phyloP scores from a whole-genome alignment of 2,329 filamentous ascomycete species.

The Calcarisporium arbuscula region DNA sequence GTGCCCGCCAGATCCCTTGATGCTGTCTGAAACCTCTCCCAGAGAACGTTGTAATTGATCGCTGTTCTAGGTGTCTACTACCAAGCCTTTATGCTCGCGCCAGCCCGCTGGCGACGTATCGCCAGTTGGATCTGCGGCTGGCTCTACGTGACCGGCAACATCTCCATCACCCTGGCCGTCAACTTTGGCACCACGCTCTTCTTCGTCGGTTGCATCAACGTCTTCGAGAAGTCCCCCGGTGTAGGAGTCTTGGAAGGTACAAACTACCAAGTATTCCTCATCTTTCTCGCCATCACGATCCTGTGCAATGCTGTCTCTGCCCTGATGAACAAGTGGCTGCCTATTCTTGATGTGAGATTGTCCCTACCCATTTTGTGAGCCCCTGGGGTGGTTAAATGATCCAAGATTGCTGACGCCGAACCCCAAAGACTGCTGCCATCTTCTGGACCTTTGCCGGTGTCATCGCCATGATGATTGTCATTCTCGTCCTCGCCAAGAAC shows the following conservation, averaged over 20 bases:
- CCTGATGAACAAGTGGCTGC: slow-evolving; percentile 61
- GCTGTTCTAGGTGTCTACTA: slow-evolving; percentile 55
- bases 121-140: slow-evolving; percentile 69
- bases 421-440: slow-evolving; percentile 63
- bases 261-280: slow-evolving; percentile 62
- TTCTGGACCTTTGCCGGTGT: slow-evolving; percentile 70
- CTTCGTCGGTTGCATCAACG: slow-evolving; percentile 48
- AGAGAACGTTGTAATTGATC: slow-evolving; percentile 12
- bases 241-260: slow-evolving; percentile 38
- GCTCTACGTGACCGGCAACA: slow-evolving; percentile 72
- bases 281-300: slow-evolving; percentile 64
- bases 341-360: slow-evolving; percentile 58
- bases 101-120: slow-evolving; percentile 52
- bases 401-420: no score
- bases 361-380: background rate
- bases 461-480: slow-evolving; percentile 55
- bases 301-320: slow-evolving; percentile 59
- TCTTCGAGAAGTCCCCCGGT: slow-evolving; percentile 42
- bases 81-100: slow-evolving; percentile 69
- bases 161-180: slow-evolving; percentile 76
- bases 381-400: no score
- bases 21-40: no score
- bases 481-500: slow-evolving; percentile 61
- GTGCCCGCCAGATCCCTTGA: no score
- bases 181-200: slow-evolving; percentile 71